These are phyloP conservation scores for Ophiostoma australiae DNA, from an alignment of 2,329 filamentous ascomycete species.

Conservation along the genomic window DNA sequence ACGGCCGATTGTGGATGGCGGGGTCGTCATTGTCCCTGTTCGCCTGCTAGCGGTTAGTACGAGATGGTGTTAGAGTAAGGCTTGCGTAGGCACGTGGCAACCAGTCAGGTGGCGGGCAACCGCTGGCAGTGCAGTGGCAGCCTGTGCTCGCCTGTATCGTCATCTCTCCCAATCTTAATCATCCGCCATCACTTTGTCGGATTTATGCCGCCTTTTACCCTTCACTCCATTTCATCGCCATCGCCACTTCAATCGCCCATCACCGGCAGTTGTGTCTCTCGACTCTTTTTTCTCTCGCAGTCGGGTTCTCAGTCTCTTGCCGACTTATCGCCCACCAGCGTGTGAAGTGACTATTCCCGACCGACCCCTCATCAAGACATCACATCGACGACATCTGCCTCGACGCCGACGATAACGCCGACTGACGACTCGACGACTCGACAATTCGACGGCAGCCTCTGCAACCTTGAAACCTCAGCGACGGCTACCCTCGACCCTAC, in stretches of 20 bases:
- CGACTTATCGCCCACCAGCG: neutral
- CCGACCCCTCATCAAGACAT: conserved; percentile 10
- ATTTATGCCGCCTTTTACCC: neutral
- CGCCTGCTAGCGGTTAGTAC: neutral
- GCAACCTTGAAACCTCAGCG: neutral
- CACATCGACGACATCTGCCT: neutral
- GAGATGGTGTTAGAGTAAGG: neutral
- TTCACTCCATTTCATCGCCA: neutral
- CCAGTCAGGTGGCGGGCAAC: conserved; percentile 11
- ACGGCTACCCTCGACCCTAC: neutral
- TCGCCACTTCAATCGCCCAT: neutral
- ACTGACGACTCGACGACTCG: neutral
- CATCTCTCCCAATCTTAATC: conserved; percentile 7
- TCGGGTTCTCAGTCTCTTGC: neutral
- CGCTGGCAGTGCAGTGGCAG: neutral
- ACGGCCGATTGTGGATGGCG: neutral
- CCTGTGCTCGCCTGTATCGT: conserved; percentile 16
- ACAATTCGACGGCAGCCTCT: neutral
- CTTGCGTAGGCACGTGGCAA: conserved; percentile 7
- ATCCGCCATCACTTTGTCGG: neutral
- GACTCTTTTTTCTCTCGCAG: neutral
- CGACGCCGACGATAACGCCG: conserved; percentile 8
- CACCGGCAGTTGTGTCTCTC: neutral
- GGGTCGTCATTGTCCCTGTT: conserved; percentile 7
- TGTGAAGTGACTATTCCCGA: neutral